Conservation (phyloP, 306 rosid species). For the Purshia tridentata region DNA sequence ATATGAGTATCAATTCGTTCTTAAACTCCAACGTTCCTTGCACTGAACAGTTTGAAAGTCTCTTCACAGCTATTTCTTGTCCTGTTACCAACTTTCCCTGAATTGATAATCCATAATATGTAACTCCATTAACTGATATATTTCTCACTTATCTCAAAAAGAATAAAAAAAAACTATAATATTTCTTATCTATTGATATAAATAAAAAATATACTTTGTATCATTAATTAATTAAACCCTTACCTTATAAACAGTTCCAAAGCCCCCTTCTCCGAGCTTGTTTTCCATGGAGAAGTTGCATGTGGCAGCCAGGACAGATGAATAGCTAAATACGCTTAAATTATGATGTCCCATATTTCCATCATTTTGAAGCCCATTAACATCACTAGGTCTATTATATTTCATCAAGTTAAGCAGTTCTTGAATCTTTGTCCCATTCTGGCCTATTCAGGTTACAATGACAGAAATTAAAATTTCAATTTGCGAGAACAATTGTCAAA, state of each 20-base stretch:
- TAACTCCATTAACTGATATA: no score
- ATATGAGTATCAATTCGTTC: conserved; percentile 33
- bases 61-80: conserved; percentile 16
- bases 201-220: no score
- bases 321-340: conserved; percentile 10
- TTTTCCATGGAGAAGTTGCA: conserved; percentile 20
- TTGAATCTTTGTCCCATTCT: neutral
- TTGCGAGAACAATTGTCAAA: neutral
- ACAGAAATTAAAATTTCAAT: neutral
- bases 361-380: neutral
- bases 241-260: conserved; percentile 42
- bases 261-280: conserved; percentile 37
- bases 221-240: neutral
- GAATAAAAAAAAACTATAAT: neutral
- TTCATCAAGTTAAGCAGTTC: neutral
- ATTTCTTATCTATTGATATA: no score
- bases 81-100: conserved; percentile 12
- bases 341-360: neutral
- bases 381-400: neutral
- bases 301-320: conserved; percentile 26
- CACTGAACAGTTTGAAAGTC: conserved; percentile 23
- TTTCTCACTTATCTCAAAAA: no score
- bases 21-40: conserved; percentile 33
- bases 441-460: neutral
- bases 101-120: neutral